Conservation (phyloP, 495 filamentous ascomycete species). For the Hapsidospora chrysogenum region DNA sequence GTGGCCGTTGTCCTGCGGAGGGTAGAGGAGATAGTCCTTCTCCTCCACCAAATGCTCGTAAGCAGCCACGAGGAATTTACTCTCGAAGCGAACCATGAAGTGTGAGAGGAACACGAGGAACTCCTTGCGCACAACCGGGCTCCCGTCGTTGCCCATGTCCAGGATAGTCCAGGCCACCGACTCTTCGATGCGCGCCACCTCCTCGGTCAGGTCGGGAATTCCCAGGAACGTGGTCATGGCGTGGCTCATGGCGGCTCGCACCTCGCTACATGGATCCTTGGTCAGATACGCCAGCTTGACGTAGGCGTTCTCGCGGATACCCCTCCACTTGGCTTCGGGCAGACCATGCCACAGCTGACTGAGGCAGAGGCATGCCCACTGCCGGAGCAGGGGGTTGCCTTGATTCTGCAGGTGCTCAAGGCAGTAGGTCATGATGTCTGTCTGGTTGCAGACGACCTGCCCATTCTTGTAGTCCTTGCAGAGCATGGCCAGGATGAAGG, state of each 20-base stretch:
- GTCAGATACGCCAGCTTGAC: constrained; percentile 61
- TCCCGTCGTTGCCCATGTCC: constrained; percentile 79
- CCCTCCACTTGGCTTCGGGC: constrained; percentile 85
- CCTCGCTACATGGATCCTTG: constrained; percentile 85
- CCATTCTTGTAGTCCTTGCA: constrained; percentile 87
- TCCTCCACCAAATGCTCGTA: constrained; percentile 86
- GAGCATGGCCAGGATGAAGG: constrained; percentile 92
- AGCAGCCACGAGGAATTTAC: constrained; percentile 79
- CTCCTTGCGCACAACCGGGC: constrained; percentile 83
- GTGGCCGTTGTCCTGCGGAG: constrained; percentile 31
- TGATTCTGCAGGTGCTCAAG: constrained; percentile 64
- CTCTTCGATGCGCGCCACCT: constrained; percentile 81
- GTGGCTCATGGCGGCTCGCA: constrained; percentile 81
- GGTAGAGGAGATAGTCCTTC: constrained; percentile 41
- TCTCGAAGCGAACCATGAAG: constrained; percentile 81
- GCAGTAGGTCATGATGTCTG: constrained; percentile 73
- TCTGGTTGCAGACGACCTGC: constrained; percentile 70
- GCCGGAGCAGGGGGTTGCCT: constrained; percentile 74
- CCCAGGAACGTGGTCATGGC: constrained; percentile 87
- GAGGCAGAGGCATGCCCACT: constrained; percentile 94
- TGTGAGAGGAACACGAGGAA: constrained; percentile 84
- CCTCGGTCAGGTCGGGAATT: constrained; percentile 81
- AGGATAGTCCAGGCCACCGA: constrained; percentile 69
- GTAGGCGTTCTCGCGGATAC: constrained; percentile 68
- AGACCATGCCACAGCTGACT: constrained; percentile 89